A percentile compares a stretch with the other conserved stretches of the same genome.
Evolutionary conservation across 768 basidiomycete genomes (phyloP).

Genomic region (Lactarius evosmus): DNA sequence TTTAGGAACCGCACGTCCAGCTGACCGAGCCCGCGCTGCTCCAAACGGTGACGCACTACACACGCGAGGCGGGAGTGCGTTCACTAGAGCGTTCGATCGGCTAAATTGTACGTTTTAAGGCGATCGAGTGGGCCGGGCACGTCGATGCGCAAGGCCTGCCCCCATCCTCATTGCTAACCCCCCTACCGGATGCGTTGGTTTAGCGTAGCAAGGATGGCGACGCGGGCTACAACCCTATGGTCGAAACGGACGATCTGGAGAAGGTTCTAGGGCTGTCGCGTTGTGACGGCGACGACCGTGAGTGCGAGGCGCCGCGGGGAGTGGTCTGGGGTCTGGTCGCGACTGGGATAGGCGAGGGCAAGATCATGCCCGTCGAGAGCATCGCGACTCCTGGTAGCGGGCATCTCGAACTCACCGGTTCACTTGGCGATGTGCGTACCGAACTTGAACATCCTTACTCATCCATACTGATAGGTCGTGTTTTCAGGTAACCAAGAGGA

Average conservation of each 20-base stretch:
- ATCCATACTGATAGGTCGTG: background rate
- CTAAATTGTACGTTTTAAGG: conserved; percentile 85
- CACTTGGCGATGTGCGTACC: conserved; percentile 67
- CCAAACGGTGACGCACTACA: conserved; percentile 74
- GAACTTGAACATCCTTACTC: background rate
- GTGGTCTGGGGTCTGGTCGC: conserved; percentile 87
- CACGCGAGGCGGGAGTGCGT: conserved; percentile 91
- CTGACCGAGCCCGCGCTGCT: conserved; percentile 69
- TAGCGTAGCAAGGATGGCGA: background rate
- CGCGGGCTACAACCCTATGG: conserved; percentile 49
- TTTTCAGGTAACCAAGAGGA: conserved; percentile 80
- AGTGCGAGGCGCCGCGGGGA: conserved; percentile 71
- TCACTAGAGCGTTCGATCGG: conserved; percentile 85
- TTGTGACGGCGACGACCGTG: conserved; percentile 77
- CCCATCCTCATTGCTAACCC: conserved; percentile 21
- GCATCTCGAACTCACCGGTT: conserved; percentile 73
- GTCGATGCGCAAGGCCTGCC: conserved; percentile 40
- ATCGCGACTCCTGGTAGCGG: conserved; percentile 77
- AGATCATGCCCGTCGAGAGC: conserved; percentile 85
- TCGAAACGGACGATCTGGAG: conserved; percentile 74
- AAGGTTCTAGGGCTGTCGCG: conserved; percentile 76
- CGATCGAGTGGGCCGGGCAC: conserved; percentile 83
- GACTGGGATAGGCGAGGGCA: conserved; percentile 83
- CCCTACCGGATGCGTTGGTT: background rate
- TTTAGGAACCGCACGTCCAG: conserved; percentile 55